These are phyloP conservation scores for Capsicum rhomboideum DNA, from an alignment of 257 asterid species.

Conservation along the genomic window DNA sequence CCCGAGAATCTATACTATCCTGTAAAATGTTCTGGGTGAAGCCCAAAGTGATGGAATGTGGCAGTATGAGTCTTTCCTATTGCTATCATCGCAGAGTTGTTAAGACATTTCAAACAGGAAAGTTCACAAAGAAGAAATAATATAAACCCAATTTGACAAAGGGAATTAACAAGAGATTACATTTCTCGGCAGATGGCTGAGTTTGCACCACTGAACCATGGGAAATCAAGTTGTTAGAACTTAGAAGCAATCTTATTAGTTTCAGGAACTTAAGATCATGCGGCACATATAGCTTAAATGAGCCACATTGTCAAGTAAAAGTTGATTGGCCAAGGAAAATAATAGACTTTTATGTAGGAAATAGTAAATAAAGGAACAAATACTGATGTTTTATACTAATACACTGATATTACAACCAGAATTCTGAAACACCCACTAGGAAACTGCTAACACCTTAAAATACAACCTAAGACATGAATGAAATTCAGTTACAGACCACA, in stretches of 20 bases:
- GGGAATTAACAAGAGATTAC: neutral
- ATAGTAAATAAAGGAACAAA: too few relatives aligned
- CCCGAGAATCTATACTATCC: neutral
- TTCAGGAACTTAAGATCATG: neutral
- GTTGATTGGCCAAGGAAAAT: neutral
- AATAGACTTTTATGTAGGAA: too few relatives aligned
- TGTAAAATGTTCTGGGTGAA: neutral
- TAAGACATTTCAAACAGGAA: neutral
- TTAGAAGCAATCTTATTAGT: neutral
- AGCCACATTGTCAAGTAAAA: neutral
- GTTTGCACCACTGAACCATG: neutral
- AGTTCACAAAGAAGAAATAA: neutral
- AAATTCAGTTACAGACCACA: too few relatives aligned
- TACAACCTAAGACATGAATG: too few relatives aligned
- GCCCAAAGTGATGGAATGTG: neutral
- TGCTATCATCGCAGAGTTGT: neutral
- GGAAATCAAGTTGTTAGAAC: neutral
- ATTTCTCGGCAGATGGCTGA: neutral
- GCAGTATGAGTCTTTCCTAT: neutral
- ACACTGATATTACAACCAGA: too few relatives aligned
- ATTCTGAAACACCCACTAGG: too few relatives aligned
- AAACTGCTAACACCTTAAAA: too few relatives aligned
- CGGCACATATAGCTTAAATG: neutral
- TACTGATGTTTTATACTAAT: too few relatives aligned
- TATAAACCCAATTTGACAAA: neutral